A percentile compares a stretch with the other conserved stretches of the same genome.
These are phyloP conservation scores for Apiotrichum veenhuisii DNA, from an alignment of 1,284 basidiomycete genomes.

Conservation along the genomic window DNA sequence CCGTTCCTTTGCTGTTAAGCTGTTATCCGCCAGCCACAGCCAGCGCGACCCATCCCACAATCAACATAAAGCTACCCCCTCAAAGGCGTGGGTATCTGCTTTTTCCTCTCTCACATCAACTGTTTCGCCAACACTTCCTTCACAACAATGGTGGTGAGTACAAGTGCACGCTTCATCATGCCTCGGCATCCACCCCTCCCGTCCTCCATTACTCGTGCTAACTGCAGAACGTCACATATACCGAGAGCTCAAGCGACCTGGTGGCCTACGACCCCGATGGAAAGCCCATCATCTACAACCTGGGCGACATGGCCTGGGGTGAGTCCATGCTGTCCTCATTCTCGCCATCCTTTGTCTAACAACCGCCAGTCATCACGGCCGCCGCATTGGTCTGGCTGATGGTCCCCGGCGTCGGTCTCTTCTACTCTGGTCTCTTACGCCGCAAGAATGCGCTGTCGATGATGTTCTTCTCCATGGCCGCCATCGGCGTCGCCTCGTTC, in stretches of 20 bases:
- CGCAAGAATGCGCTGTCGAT: slow-evolving; percentile 90
- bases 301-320: slow-evolving; percentile 57
- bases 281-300: slow-evolving; percentile 50
- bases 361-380: slow-evolving; percentile 53
- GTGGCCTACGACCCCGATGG: slow-evolving; percentile 48
- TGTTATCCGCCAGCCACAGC: too few relatives aligned
- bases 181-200: too few relatives aligned
- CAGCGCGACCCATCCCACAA: too few relatives aligned
- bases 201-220: too few relatives aligned
- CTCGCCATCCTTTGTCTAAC: not conserved
- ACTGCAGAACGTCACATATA: slow-evolving; percentile 40
- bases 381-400: slow-evolving; percentile 78
- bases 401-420: slow-evolving; percentile 74
- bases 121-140: not conserved
- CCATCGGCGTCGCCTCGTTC: slow-evolving; percentile 64
- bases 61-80: not conserved
- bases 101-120: not conserved
- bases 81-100: not conserved
- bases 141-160: slow-evolving; percentile 7
- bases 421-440: slow-evolving; percentile 77
- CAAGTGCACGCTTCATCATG: not conserved
- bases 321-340: slow-evolving; percentile 21
- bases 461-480: slow-evolving; percentile 79
- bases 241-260: slow-evolving; percentile 37
- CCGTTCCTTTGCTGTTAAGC: too few relatives aligned